Conservation (phyloP, 2,329 filamentous ascomycete species). For the Aspergillus aculeatus region DNA sequence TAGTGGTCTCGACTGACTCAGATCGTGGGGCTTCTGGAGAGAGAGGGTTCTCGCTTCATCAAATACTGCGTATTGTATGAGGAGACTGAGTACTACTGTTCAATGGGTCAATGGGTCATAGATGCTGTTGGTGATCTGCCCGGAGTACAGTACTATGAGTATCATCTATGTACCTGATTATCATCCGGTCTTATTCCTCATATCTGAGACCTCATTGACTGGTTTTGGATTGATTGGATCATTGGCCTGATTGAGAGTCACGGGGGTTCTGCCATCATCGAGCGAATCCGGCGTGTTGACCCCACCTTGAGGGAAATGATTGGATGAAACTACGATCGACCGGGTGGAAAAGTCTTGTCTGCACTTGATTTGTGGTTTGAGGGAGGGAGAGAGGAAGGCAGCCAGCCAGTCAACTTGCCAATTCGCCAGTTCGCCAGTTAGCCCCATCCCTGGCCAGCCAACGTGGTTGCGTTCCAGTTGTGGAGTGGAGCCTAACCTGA, state of each 20-base stretch:
- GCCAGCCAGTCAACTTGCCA: too few species aligned
- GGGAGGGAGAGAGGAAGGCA: neutral
- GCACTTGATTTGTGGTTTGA: slow-evolving; percentile 9
- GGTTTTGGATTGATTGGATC: neutral
- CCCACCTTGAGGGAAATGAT: too few species aligned
- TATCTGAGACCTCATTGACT: neutral
- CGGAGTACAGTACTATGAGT: too few species aligned
- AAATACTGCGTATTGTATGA: too few species aligned
- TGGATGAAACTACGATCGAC: slow-evolving; percentile 9
- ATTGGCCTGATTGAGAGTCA: too few species aligned
- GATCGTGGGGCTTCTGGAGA: neutral
- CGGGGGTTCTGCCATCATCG: slow-evolving; percentile 1
- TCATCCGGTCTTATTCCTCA: neutral
- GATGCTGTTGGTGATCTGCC: too few species aligned
- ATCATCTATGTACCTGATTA: neutral
- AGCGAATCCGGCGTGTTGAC: neutral
- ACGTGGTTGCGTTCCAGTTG: slow-evolving; percentile 1
- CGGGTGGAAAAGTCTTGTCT: slow-evolving; percentile 9
- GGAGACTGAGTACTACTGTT: too few species aligned
- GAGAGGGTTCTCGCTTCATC: neutral
- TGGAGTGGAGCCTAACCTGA: too few species aligned
- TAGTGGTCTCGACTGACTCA: neutral
- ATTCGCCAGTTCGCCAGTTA: too few species aligned
- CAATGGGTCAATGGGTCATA: too few species aligned
- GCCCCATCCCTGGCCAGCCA: slow-evolving; percentile 8